These are phyloP conservation scores for Thymus mandschuricus DNA, from an alignment of 257 asterid species.

Conservation along the genomic window DNA sequence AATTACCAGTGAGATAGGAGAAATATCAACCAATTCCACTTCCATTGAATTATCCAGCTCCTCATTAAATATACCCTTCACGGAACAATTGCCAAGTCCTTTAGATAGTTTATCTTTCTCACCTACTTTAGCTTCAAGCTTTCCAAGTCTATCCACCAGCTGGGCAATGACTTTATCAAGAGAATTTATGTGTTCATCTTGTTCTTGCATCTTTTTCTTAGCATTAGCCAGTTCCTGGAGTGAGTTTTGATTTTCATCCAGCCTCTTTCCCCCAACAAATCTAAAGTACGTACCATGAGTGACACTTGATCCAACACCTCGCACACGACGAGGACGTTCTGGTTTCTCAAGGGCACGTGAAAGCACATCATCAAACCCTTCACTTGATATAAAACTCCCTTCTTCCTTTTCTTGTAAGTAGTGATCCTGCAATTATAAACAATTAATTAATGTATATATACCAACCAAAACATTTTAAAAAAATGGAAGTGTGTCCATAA, in stretches of 20 bases:
- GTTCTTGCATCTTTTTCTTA: not conserved
- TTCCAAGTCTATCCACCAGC: not conserved
- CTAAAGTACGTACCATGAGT: not conserved
- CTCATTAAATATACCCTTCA: too few relatives aligned
- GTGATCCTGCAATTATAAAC: not conserved
- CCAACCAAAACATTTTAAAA: not conserved
- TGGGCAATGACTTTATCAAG: not conserved
- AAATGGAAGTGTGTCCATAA: too few relatives aligned
- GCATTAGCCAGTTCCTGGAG: not conserved
- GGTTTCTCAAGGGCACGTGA: not conserved
- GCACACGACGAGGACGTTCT: not conserved
- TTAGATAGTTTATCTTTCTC: too few relatives aligned
- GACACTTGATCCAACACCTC: not conserved
- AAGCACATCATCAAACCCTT: not conserved
- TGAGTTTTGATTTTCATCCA: not conserved
- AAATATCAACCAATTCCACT: too few relatives aligned
- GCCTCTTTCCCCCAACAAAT: not conserved
- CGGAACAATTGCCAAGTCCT: too few relatives aligned
- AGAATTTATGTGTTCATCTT: not conserved
- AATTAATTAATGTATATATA: not conserved
- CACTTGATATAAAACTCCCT: not conserved
- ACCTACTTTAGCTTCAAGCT: too few relatives aligned
- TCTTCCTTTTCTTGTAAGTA: conserved; percentile 1
- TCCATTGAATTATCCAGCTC: too few relatives aligned
- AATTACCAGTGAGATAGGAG: too few relatives aligned